These are phyloP conservation scores for Tetraselmis chui DNA, from an alignment of 139 green algal genomes.

Conservation along the genomic window DNA sequence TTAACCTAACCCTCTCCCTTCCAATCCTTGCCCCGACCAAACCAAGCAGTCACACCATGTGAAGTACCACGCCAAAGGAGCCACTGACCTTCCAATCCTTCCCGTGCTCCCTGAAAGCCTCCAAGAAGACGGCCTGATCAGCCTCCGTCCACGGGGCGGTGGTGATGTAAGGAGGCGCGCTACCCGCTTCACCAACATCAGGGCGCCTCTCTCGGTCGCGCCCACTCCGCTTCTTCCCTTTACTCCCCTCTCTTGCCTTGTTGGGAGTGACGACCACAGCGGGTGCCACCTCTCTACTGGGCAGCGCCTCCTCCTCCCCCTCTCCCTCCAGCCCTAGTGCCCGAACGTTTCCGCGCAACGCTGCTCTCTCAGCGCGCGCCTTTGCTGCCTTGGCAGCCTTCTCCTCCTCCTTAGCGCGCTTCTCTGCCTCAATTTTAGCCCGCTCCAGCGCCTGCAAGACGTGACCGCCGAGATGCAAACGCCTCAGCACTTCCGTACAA, in stretches of 20 bases:
- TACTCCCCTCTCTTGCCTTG: not conserved
- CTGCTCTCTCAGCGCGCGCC: not conserved
- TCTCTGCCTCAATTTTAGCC: not conserved
- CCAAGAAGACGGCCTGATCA: not conserved
- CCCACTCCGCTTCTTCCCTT: not conserved
- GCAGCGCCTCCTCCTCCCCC: not conserved
- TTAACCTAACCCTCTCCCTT: no score
- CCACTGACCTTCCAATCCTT: not conserved
- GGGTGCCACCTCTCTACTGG: no score
- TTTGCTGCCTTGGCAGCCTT: not conserved
- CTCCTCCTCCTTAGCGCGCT: not conserved
- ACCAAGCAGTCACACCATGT: no score
- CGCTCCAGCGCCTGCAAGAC: not conserved
- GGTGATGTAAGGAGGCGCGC: not conserved
- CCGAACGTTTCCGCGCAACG: not conserved
- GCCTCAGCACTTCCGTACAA: no score
- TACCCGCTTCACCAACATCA: not conserved
- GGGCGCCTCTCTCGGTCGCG: not conserved
- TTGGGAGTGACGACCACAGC: not conserved
- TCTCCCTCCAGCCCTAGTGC: not conserved
- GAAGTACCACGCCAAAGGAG: no score
- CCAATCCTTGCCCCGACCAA: no score
- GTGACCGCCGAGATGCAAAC: no score
- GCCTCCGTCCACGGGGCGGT: not conserved
- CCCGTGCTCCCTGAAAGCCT: not conserved